Percentiles rank a stretch among this genome's conserved stretches.
phyloP scores from a whole-genome alignment of 2,329 filamentous ascomycete species.

The Clarireedia homoeocarpa region DNA sequence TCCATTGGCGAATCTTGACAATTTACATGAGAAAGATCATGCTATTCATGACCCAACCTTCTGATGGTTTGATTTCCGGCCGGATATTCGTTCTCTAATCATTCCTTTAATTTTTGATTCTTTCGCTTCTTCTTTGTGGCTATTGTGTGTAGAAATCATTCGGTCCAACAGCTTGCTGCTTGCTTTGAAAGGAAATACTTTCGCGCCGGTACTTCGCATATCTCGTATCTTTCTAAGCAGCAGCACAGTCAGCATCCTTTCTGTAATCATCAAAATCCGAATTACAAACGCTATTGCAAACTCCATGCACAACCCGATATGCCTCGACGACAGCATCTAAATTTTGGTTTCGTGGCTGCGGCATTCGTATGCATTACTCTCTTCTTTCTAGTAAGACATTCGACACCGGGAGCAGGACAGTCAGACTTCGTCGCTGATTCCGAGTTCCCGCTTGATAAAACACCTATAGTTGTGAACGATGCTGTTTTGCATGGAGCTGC shows the following conservation, averaged over 20 bases:
- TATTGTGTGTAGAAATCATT: neutral
- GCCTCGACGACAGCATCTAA: conserved; percentile 37
- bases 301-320: conserved; percentile 15
- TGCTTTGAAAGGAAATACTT: too few relatives aligned
- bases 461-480: conserved; percentile 32
- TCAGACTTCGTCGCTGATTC: conserved; percentile 12
- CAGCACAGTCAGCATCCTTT: neutral
- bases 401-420: conserved; percentile 11
- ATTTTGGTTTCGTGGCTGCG: conserved; percentile 51
- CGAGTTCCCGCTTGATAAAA: conserved; percentile 11
- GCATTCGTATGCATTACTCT: conserved; percentile 40
- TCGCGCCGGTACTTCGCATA: too few relatives aligned
- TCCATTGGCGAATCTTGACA: neutral
- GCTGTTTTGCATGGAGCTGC: conserved; percentile 56
- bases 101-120: neutral
- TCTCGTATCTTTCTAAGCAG: neutral
- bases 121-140: neutral
- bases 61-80: neutral
- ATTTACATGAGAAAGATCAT: neutral
- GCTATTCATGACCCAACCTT: neutral
- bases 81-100: neutral
- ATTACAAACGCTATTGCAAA: neutral
- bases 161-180: too few relatives aligned
- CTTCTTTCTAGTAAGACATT: neutral
- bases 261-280: neutral